Evolutionary conservation across 257 asterid genomes (phyloP).

Genomic region (Lycium barbarum): DNA sequence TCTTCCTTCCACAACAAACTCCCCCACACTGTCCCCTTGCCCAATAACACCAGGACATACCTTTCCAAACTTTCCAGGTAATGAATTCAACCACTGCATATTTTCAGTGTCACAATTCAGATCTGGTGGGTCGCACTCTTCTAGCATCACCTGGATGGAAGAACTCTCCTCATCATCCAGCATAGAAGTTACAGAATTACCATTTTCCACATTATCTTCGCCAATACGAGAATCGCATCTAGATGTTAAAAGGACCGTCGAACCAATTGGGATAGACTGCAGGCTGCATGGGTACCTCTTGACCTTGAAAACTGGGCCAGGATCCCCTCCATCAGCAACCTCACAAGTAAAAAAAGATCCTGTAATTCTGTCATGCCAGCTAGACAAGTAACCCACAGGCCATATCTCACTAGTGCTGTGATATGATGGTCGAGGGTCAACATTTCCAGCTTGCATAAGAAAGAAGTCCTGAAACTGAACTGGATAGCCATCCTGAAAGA

Average conservation of each 20-base stretch:
- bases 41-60: conserved; percentile 39
- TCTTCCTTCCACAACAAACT: conserved; percentile 75
- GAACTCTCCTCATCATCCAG: conserved; percentile 68
- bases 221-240: conserved; percentile 44
- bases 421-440: conserved; percentile 81
- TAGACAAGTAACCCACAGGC: conserved; percentile 89
- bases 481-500: conserved; percentile 82
- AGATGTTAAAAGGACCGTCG: conserved; percentile 65
- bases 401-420: conserved; percentile 70
- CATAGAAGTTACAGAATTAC: conserved; percentile 45
- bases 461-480: conserved; percentile 86
- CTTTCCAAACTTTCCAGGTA: conserved; percentile 46
- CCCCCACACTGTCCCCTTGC: conserved; percentile 62
- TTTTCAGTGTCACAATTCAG: conserved; percentile 55
- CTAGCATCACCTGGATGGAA: conserved; percentile 68
- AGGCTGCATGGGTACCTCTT: conserved; percentile 78
- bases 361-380: conserved; percentile 94
- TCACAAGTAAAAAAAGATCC: conserved; percentile 89
- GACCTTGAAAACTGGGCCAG: conserved; percentile 78
- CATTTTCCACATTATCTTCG: conserved; percentile 45
- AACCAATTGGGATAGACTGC: conserved; percentile 64
- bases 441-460: conserved; percentile 72
- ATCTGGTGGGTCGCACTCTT: conserved; percentile 70
- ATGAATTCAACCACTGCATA: conserved; percentile 43
- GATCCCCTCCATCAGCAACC: conserved; percentile 84